Conservation (phyloP, 352 stramenopile genomes). For the Pythium aquatile region DNA sequence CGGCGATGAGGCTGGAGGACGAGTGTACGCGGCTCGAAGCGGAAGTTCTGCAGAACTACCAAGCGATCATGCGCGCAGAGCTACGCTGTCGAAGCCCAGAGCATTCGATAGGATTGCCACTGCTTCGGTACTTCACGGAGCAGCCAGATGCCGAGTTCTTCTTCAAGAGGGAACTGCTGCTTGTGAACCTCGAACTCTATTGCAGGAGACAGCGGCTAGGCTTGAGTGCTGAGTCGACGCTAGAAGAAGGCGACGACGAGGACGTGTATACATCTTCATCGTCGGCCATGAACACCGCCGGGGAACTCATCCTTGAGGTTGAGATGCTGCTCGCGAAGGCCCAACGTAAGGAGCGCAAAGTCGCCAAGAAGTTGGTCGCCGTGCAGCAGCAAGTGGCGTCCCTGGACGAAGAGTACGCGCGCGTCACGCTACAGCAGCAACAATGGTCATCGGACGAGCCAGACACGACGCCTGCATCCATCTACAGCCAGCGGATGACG, state of each 20-base stretch:
- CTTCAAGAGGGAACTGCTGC: constrained; percentile 46
- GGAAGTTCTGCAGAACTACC: constrained; percentile 37
- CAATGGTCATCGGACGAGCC: neutral
- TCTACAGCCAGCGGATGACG: neutral
- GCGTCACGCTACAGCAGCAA: constrained; percentile 28
- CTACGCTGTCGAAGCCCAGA: constrained; percentile 16
- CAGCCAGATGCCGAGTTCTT: constrained; percentile 45
- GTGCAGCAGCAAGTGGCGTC: constrained; percentile 34
- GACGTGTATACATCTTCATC: neutral
- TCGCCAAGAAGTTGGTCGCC: constrained; percentile 48
- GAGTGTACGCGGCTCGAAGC: constrained; percentile 36
- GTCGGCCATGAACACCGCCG: neutral
- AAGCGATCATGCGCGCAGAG: constrained; percentile 28
- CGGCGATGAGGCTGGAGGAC: constrained; percentile 40
- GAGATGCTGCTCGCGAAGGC: constrained; percentile 27
- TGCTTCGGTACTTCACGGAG: constrained; percentile 47
- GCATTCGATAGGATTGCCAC: constrained; percentile 9
- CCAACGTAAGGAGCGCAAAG: constrained; percentile 53
- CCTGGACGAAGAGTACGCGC: constrained; percentile 26
- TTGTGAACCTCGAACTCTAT: constrained; percentile 31
- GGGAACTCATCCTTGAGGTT: constrained; percentile 23
- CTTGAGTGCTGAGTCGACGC: neutral
- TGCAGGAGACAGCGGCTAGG: constrained; percentile 9
- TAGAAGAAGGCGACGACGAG: constrained; percentile 1
- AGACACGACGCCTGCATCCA: neutral